Conservation (phyloP, 257 asterid species). For the Solanum piurae region DNA sequence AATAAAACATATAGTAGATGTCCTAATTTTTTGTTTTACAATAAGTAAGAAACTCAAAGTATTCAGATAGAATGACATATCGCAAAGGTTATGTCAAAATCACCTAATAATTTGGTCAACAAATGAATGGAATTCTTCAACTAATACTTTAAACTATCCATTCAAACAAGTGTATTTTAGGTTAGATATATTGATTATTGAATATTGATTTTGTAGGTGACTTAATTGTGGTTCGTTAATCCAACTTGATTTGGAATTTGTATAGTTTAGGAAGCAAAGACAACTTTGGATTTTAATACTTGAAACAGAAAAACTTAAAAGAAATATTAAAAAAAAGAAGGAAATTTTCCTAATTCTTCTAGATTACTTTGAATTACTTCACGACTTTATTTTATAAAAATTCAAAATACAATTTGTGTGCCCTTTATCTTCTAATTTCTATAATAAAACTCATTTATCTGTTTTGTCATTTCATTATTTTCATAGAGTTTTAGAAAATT, state of each 20-base stretch:
- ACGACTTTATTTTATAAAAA: background rate
- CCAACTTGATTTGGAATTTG: background rate
- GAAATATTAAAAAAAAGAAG: too few relatives aligned
- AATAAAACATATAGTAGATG: background rate
- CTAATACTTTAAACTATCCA: background rate
- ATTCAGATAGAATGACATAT: background rate
- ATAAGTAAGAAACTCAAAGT: background rate
- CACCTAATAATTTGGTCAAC: slow-evolving; percentile 33
- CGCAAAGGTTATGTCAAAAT: slow-evolving; percentile 5
- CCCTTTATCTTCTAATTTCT: background rate
- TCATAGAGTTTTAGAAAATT: background rate
- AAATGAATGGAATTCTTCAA: slow-evolving; percentile 15
- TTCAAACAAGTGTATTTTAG: background rate
- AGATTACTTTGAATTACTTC: background rate
- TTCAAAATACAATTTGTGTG: background rate
- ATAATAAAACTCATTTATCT: background rate
- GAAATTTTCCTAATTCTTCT: background rate
- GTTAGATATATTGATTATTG: background rate
- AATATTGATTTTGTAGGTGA: background rate
- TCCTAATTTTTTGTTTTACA: background rate
- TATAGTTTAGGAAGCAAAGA: background rate
- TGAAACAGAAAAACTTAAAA: background rate
- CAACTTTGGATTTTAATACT: background rate
- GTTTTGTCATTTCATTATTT: too few relatives aligned
- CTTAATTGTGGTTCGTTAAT: background rate